A percentile compares a stretch with the other conserved stretches of the same genome.
phyloP scores from a whole-genome alignment of 495 filamentous ascomycete genomes.

The Aspergillus hancockii region DNA sequence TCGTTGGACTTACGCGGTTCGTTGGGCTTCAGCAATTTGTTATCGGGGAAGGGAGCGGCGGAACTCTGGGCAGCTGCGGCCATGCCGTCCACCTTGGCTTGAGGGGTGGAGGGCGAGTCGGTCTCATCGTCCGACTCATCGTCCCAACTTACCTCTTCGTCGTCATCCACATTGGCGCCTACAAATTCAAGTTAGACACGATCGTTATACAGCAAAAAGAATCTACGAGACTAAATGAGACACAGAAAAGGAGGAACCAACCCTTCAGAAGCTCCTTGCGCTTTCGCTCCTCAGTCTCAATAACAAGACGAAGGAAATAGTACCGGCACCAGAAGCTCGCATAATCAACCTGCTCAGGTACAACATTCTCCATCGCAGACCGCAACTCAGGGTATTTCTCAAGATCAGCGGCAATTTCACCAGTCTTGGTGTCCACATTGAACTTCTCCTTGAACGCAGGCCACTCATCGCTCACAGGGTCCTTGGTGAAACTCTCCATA shows the following conservation, averaged over 20 bases:
- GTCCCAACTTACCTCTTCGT: constrained; percentile 84
- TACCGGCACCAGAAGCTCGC: constrained; percentile 91
- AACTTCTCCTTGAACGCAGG: constrained; percentile 73
- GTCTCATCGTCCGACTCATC: constrained; percentile 72
- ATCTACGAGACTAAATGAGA: constrained; percentile 21
- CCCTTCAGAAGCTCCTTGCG: constrained; percentile 90
- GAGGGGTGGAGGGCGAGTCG: constrained; percentile 53
- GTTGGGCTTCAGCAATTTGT: constrained; percentile 52
- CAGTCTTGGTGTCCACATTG: constrained; percentile 80
- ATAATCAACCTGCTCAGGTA: constrained; percentile 88
- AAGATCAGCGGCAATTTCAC: constrained; percentile 77
- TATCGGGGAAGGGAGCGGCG: constrained; percentile 33
- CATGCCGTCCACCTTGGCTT: constrained; percentile 33
- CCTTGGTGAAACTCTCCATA: constrained; percentile 79
- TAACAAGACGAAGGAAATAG: constrained; percentile 90
- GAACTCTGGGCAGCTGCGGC: constrained; percentile 16
- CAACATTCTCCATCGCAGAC: constrained; percentile 90
- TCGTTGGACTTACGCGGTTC: constrained; percentile 82
- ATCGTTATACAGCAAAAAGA: not conserved
- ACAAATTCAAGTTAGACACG: constrained; percentile 9
- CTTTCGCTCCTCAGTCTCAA: constrained; percentile 93
- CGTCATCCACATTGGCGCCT: constrained; percentile 62
- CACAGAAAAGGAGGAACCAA: constrained; percentile 39
- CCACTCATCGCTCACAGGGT: constrained; percentile 75
- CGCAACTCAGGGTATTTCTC: constrained; percentile 88